Evolutionary conservation across 1,139 yeast species (phyloP).

Genomic region (Geotrichum fermentans): DNA sequence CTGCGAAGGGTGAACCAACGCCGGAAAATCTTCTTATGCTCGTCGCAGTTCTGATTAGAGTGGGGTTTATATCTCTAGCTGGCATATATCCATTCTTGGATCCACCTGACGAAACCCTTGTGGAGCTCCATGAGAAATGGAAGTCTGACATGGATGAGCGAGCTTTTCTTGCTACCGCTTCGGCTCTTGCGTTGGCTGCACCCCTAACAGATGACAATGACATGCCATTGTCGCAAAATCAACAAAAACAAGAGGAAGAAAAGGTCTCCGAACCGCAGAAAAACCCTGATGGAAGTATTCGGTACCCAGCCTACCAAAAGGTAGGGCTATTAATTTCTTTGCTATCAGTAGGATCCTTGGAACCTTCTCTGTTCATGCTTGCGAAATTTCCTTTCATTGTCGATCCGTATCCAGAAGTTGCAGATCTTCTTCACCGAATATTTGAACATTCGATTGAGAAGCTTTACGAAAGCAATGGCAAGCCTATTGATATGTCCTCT

Average conservation of each 20-base stretch:
- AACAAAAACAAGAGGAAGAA: constrained; percentile 14
- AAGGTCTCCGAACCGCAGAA: constrained; percentile 20
- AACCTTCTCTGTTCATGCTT: constrained; percentile 60
- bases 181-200: constrained; percentile 83
- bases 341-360: constrained; percentile 57
- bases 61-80: constrained; percentile 63
- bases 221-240: constrained; percentile 20
- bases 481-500: constrained; percentile 7
- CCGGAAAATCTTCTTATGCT: constrained; percentile 48
- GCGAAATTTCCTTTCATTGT: constrained; percentile 61
- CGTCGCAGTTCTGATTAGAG: constrained; percentile 56
- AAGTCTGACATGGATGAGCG: constrained; percentile 54
- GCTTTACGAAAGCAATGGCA: constrained; percentile 37
- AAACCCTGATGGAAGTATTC: constrained; percentile 24
- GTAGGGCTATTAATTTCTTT: constrained; percentile 49
- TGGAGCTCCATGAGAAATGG: constrained; percentile 44
- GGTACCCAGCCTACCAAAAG: constrained; percentile 32
- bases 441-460: constrained; percentile 51
- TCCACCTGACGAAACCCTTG: constrained; percentile 45
- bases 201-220: constrained; percentile 65
- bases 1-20: constrained; percentile 35
- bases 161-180: constrained; percentile 61
- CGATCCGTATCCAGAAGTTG: constrained; percentile 50
- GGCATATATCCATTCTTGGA: constrained; percentile 54
- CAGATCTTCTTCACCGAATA: constrained; percentile 48